A percentile compares a stretch with the other conserved stretches of the same genome.
Conservation (phyloP, 2,329 filamentous ascomycete genomes). For the Colletotrichum liaoningense region DNA sequence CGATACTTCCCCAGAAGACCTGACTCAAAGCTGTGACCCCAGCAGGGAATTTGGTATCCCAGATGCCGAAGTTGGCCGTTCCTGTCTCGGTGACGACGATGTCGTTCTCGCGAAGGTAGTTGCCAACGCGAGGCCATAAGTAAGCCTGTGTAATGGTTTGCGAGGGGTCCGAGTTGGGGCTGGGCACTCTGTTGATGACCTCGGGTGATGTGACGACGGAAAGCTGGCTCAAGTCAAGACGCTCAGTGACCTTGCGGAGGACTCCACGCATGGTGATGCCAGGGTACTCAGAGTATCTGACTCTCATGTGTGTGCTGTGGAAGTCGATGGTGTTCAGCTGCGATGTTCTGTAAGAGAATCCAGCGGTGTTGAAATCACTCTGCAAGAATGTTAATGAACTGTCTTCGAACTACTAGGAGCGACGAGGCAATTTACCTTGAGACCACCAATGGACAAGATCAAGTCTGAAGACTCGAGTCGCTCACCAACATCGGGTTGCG, state of each 20-base stretch:
- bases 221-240: conserved; percentile 68
- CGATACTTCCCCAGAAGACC: conserved; percentile 77
- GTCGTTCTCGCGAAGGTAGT: conserved; percentile 78
- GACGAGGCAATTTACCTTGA: conserved; percentile 53
- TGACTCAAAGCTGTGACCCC: conserved; percentile 86
- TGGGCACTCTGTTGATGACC: conserved; percentile 62
- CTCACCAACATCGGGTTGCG: conserved; percentile 71
- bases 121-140: conserved; percentile 82
- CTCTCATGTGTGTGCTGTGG: conserved; percentile 78
- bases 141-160: conserved; percentile 73
- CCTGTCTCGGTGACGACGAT: conserved; percentile 89
- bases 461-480: conserved; percentile 77
- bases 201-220: conserved; percentile 64
- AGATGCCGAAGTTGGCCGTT: conserved; percentile 89
- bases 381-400: conserved; percentile 43
- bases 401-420: no score
- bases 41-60: conserved; percentile 83
- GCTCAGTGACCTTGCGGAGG: conserved; percentile 75
- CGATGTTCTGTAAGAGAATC: conserved; percentile 83
- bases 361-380: conserved; percentile 85
- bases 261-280: conserved; percentile 83
- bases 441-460: conserved; percentile 75
- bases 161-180: conserved; percentile 51
- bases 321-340: conserved; percentile 85
- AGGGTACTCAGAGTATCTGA: conserved; percentile 83